Evolutionary conservation across 129 eudicot genomes (phyloP), one percentile per base, ranked within the genome.

Genomic region (Rutidosis leptorrhynchoides): DNA sequence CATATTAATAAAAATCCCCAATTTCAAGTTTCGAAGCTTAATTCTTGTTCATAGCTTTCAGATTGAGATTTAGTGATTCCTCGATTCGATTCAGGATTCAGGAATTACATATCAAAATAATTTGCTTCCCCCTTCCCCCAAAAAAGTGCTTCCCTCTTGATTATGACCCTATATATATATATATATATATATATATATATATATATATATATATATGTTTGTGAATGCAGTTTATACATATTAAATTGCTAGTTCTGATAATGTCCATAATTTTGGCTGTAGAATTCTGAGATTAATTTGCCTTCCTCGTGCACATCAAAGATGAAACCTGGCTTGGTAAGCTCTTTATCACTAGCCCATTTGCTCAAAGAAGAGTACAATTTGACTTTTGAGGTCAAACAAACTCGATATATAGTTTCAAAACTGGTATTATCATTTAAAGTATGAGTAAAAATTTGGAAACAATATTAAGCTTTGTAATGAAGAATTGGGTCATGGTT

Each of bases 281-380:
- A 82, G 86, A 75, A 75, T 22, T 78, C 86, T 16, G 23, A 73
- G 63, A 70, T 73, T 62, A 53, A 78, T 70, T 67, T 82, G 73
- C 86, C 86, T 32, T 69, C 67, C 49, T 65, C 83, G 1, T 82
- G 86, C 40, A 74, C 83, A 19, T 78, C 80, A 59, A 78, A 74
- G 66, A 78, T 78, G 83, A 82, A 74, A 52, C 80, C 80, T 21
- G 74, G 80, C 58, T 65, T 82, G 80, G 86, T 82, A 78, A 67
- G 61, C 54, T 64, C 58, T 55, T 29, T 42, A 28, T 35, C 15
- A 59, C 58, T 26, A 66, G 15, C 17, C 21, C 19, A 7, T 69
- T 42, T 55, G 54, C 64, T 69, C 3, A 3, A 16, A 72, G 6
- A 49, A 72, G 16, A 22, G 68, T 71, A 23, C 10, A 40, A 16